phyloP scores from a whole-genome alignment of 768 basidiomycete genomes.

The Agaricus sinodeliciosus region DNA sequence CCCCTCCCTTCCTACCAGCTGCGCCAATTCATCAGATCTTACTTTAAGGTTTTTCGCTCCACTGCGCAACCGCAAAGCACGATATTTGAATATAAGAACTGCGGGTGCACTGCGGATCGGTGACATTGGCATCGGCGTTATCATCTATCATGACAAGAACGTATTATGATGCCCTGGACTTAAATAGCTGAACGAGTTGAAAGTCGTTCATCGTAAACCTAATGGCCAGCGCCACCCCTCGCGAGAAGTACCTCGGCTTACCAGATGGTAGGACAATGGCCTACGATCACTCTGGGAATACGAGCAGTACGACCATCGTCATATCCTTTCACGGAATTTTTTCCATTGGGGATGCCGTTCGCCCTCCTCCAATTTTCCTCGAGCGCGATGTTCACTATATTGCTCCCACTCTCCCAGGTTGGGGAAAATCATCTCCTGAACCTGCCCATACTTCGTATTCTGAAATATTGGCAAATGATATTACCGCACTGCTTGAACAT shows the following conservation, averaged over 20 bases:
- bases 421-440: constrained; percentile 42
- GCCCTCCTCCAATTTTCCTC: constrained; percentile 25
- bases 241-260: constrained; percentile 30
- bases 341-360: constrained; percentile 36
- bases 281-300: constrained; percentile 46
- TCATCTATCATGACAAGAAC: too few species aligned
- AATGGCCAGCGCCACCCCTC: not conserved
- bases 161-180: too few species aligned
- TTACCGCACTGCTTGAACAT: constrained; percentile 40
- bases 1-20: too few species aligned
- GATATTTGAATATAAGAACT: too few species aligned
- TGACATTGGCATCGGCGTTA: too few species aligned
- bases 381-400: constrained; percentile 38
- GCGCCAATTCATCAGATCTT: too few species aligned
- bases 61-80: too few species aligned
- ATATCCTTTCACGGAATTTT: constrained; percentile 55
- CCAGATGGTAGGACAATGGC: constrained; percentile 43
- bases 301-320: constrained; percentile 39
- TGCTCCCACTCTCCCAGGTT: constrained; percentile 50
- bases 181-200: too few species aligned
- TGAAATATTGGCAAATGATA: constrained; percentile 35
- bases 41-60: too few species aligned
- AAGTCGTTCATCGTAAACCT: too few species aligned
- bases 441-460: constrained; percentile 27
- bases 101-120: too few species aligned